Evolutionary conservation across 2,329 filamentous ascomycete species (phyloP).

Genomic region (Neonectria neomacrospora): DNA sequence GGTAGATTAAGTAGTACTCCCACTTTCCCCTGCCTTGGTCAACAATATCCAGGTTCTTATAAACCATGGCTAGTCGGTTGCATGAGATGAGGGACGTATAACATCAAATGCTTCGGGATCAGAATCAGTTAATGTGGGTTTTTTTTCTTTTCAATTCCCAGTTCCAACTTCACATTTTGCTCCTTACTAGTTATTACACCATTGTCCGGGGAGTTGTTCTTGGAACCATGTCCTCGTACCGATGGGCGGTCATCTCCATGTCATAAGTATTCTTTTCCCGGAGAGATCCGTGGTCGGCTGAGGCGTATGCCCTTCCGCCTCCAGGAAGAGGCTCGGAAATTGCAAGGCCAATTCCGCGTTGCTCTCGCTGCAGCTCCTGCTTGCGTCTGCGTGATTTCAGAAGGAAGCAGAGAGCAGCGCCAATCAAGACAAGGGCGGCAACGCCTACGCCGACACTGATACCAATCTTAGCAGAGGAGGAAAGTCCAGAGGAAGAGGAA

Average conservation of each 20-base stretch:
- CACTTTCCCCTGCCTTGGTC: not conserved
- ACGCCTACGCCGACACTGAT: conserved; percentile 60
- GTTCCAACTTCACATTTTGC: conserved; percentile 18
- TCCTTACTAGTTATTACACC: conserved; percentile 45
- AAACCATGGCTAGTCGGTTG: conserved; percentile 18
- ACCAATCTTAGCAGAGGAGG: conserved; percentile 58
- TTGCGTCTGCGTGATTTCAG: conserved; percentile 45
- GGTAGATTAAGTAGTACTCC: not conserved
- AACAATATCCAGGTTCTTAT: conserved; percentile 5
- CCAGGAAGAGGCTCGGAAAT: conserved; percentile 65
- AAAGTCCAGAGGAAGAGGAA: conserved; percentile 32
- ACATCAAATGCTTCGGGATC: conserved; percentile 14
- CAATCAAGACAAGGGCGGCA: conserved; percentile 53
- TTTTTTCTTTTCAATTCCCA: conserved; percentile 19
- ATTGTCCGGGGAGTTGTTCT: conserved; percentile 60
- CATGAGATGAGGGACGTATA: conserved; percentile 13
- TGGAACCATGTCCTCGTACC: conserved; percentile 69
- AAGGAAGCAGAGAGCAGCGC: conserved; percentile 53
- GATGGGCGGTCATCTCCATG: conserved; percentile 62
- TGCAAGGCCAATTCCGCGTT: conserved; percentile 48
- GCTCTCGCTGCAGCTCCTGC: conserved; percentile 44
- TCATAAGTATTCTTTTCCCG: conserved; percentile 55
- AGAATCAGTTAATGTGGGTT: conserved; percentile 18
- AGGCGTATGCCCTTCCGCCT: conserved; percentile 54
- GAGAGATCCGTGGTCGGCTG: conserved; percentile 50